phyloP scores from a whole-genome alignment of 2,329 filamentous ascomycete species.

The Coccinonectria pachysandricola region DNA sequence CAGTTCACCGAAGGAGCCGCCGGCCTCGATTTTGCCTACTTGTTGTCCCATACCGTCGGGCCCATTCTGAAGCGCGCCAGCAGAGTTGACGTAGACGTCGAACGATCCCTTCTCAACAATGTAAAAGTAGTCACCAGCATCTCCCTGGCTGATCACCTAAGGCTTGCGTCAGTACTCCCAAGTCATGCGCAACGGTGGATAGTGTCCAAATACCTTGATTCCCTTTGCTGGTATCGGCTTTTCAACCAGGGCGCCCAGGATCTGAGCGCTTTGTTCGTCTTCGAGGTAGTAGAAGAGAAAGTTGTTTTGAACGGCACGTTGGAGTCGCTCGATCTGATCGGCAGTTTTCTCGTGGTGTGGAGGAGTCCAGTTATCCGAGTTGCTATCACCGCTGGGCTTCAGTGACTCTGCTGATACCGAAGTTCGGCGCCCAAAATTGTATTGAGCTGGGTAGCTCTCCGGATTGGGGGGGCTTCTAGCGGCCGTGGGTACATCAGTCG shows the following conservation, averaged over 20 bases:
- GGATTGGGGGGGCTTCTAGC: conserved; percentile 41
- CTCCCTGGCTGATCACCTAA: conserved; percentile 89
- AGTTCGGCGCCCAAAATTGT: conserved; percentile 85
- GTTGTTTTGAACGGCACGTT: conserved; percentile 73
- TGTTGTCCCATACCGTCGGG: conserved; percentile 72
- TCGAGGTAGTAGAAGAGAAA: conserved; percentile 93
- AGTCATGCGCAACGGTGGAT: background rate
- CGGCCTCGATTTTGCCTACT: conserved; percentile 72
- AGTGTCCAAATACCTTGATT: conserved; percentile 58
- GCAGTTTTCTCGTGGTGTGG: conserved; percentile 73
- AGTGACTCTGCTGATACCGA: conserved; percentile 95
- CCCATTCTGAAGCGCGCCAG: conserved; percentile 69
- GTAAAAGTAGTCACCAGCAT: conserved; percentile 96
- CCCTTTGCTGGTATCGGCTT: conserved; percentile 91
- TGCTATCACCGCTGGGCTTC: conserved; percentile 72
- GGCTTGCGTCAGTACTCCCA: conserved; percentile 13
- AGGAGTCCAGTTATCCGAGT: conserved; percentile 85
- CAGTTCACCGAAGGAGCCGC: conserved; percentile 91
- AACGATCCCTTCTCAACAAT: conserved; percentile 87
- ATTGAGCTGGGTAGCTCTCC: conserved; percentile 78
- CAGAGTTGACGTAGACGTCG: conserved; percentile 78
- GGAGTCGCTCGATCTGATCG: conserved; percentile 72
- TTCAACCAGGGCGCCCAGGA: conserved; percentile 83
- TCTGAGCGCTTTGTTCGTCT: conserved; percentile 80
- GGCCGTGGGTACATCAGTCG: conserved; percentile 34